These are phyloP conservation scores for Excoecaria agallocha DNA, from an alignment of 345 rosid genomes.

Conservation along the genomic window DNA sequence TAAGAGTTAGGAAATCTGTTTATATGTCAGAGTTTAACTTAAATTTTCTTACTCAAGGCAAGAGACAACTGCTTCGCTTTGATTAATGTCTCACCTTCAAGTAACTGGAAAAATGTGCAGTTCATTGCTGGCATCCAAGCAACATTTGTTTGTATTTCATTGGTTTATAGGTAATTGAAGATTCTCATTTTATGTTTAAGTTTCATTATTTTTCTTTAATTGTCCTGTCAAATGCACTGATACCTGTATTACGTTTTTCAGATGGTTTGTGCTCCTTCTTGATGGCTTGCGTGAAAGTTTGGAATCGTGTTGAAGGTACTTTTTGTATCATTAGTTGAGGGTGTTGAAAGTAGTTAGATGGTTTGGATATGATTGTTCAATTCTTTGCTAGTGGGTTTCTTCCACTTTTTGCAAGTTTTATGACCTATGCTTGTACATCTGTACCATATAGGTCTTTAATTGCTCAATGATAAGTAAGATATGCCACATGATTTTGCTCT, in stretches of 20 bases:
- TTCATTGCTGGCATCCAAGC: conserved; percentile 25
- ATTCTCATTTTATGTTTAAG: not conserved
- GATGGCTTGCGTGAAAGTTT: conserved; percentile 35
- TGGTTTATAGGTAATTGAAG: conserved; percentile 36
- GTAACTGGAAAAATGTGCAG: conserved; percentile 21
- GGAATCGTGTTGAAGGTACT: conserved; percentile 30
- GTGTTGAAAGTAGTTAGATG: conserved; percentile 26
- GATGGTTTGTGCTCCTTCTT: conserved; percentile 34
- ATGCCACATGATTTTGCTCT: conserved; percentile 8
- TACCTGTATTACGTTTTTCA: conserved; percentile 26
- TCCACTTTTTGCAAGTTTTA: conserved; percentile 14
- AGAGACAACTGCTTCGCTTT: conserved; percentile 6
- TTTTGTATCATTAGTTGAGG: conserved; percentile 25
- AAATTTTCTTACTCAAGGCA: conserved; percentile 13
- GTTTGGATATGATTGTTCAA: conserved; percentile 26
- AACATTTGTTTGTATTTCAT: conserved; percentile 24
- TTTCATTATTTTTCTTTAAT: not conserved
- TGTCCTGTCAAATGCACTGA: conserved; percentile 10
- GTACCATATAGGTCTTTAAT: conserved; percentile 32
- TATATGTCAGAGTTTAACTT: conserved; percentile 11
- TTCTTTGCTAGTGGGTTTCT: conserved; percentile 24
- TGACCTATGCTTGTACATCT: conserved; percentile 25
- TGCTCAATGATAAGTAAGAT: conserved; percentile 18
- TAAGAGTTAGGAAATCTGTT: conserved; percentile 30
- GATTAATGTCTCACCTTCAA: conserved; percentile 16